phyloP scores from a whole-genome alignment of 2,329 filamentous ascomycete genomes.

The Fusarium heterosporum region DNA sequence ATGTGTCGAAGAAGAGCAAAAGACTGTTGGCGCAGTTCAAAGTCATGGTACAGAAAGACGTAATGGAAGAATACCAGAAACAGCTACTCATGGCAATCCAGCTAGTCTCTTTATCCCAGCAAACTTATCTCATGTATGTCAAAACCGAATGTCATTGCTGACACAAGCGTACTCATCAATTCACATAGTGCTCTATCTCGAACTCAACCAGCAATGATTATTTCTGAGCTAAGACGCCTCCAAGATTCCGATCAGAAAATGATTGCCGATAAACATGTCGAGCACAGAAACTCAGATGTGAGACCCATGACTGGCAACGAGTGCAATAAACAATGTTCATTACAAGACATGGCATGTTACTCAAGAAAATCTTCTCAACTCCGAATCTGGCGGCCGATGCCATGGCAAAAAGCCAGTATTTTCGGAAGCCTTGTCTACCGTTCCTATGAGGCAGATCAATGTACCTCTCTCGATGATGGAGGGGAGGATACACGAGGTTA shows the following conservation, averaged over 20 bases:
- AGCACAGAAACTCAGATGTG: too few species aligned
- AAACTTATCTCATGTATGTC: conserved; percentile 25
- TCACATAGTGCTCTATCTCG: neutral
- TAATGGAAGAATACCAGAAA: conserved; percentile 17
- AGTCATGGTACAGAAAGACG: conserved; percentile 13
- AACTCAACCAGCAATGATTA: neutral
- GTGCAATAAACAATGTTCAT: too few species aligned
- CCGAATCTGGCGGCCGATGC: too few species aligned
- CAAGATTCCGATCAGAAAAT: neutral
- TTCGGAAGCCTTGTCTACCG: neutral
- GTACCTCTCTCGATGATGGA: neutral
- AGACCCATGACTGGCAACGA: too few species aligned
- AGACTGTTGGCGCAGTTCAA: neutral
- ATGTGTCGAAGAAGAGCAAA: neutral
- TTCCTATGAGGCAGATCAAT: neutral
- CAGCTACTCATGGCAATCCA: conserved; percentile 11
- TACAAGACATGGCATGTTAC: too few species aligned
- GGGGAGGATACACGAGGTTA: neutral
- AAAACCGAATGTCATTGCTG: fast-evolving
- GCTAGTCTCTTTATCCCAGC: conserved; percentile 14
- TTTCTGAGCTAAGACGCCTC: conserved; percentile 9
- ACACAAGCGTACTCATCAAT: fast-evolving
- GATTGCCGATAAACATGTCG: fast-evolving
- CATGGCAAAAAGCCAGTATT: neutral
- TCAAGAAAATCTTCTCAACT: too few species aligned